Evolutionary conservation across 768 basidiomycete genomes (phyloP), one percentile per base, ranked within the genome.

Genomic region (Mycena rosella): DNA sequence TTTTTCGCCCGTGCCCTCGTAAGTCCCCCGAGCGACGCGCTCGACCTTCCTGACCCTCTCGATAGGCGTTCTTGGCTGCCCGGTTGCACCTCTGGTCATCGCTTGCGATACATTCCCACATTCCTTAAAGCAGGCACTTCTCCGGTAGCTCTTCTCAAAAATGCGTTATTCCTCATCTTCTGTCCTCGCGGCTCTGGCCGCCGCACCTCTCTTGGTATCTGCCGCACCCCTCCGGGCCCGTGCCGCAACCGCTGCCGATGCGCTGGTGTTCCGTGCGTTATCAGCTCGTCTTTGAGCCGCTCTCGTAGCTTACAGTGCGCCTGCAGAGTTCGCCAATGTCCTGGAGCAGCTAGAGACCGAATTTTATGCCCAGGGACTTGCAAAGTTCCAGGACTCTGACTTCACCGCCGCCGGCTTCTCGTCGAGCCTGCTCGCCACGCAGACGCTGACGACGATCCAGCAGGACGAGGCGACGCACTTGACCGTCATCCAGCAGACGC

Each of bases 261-360:
- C 90, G 36, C 70, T 88, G 72, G 89, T 91, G 29, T 83, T 89
- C 76, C 83, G 91, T 91, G 78, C 72, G 90, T 86, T 17, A 32
- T 34, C 15, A 11, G 38, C 22, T 30, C 29, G 8, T 11, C 11
- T n/a, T 44, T 13, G 40, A 2, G 24, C 26, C 48, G 20, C 36
- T 64, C 42, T 30, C 63, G 61, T 2, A 68, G 17, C 34, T 45
- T 56, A 52, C 56, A 24, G n/a, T 26, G 7, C n/a, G 18, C 53
- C 45, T 18, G 7, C 73, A 94, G 93, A 89, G 74, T 94, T 94
- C 70, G 91, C 92, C 49, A 82, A 89, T 75, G 88, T 92, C 54
- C 82, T 95, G 48, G 93, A 95, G 76, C 87, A 90, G 69, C 81
- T 94, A 18, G 93, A 94, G 77, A 84, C 84, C 15, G 72, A 80